Evolutionary conservation across 768 basidiomycete genomes (phyloP).

Genomic region (Boletus tylopilopsis): DNA sequence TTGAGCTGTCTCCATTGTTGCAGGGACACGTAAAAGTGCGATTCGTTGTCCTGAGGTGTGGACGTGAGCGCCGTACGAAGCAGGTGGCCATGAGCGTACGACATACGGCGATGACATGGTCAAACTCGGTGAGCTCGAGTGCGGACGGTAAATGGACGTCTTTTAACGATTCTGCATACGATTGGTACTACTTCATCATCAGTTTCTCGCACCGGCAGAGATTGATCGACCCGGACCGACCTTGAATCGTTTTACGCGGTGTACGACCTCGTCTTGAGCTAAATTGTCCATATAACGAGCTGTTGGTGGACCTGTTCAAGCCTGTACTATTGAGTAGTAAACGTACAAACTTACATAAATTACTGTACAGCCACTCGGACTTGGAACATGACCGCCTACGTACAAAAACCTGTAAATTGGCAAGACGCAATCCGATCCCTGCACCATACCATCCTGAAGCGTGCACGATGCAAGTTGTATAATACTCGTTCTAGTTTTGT

Average conservation of each 20-base stretch:
- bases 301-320: background rate
- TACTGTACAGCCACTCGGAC: too few species aligned
- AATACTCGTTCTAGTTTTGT: too few species aligned
- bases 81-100: too few species aligned
- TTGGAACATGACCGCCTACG: too few species aligned
- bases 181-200: conserved; percentile 55
- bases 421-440: too few species aligned
- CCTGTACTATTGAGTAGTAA: too few species aligned
- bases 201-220: background rate
- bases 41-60: conserved; percentile 64
- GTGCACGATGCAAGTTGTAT: too few species aligned
- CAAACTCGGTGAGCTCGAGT: conserved; percentile 50
- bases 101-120: conserved; percentile 55
- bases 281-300: conserved; percentile 11
- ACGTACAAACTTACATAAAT: too few species aligned
- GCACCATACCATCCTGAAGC: too few species aligned
- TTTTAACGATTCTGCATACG: conserved; percentile 62
- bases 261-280: conserved; percentile 25
- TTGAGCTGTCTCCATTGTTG: conserved; percentile 79
- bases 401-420: too few species aligned
- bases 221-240: conserved; percentile 22
- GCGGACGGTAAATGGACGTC: conserved; percentile 70
- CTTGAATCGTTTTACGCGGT: conserved; percentile 50
- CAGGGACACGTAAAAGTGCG: conserved; percentile 73
- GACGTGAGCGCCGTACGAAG: background rate